Conservation (phyloP, 768 basidiomycete species). For the Collybia sordida region DNA sequence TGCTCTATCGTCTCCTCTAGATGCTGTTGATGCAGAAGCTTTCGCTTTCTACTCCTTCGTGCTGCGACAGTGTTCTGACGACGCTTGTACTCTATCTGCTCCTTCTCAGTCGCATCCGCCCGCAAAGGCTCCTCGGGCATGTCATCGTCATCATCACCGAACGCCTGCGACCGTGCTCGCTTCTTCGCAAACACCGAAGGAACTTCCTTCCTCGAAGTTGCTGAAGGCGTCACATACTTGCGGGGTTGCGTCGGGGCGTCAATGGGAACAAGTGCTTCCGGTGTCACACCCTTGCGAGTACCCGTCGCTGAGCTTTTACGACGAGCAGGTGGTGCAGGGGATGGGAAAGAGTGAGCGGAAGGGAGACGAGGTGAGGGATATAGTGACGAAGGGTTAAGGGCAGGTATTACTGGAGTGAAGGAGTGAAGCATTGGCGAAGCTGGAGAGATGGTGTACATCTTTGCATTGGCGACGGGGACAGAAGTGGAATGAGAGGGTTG, state of each 20-base stretch:
- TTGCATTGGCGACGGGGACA: constrained; percentile 8
- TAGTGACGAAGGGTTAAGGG: constrained; percentile 28
- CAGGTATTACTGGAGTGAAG: constrained; percentile 22
- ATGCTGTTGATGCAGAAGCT: constrained; percentile 65
- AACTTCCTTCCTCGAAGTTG: constrained; percentile 72
- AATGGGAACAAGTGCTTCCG: constrained; percentile 59
- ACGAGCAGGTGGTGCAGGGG: constrained; percentile 21
- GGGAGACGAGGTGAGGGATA: constrained; percentile 28
- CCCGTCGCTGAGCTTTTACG: constrained; percentile 51
- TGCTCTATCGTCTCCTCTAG: constrained; percentile 52
- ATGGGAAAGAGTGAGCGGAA: constrained; percentile 5
- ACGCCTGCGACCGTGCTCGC: constrained; percentile 47
- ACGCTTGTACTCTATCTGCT: constrained; percentile 77
- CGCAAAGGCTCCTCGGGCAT: constrained; percentile 28
- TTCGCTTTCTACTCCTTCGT: constrained; percentile 71
- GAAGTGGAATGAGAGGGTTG: background rate
- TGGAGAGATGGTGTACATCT: constrained; percentile 51
- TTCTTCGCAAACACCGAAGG: constrained; percentile 68
- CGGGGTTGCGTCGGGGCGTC: constrained; percentile 77
- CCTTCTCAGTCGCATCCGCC: constrained; percentile 46
- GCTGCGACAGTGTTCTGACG: constrained; percentile 82
- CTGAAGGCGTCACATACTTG: constrained; percentile 61
- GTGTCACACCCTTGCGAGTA: constrained; percentile 69
- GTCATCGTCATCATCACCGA: constrained; percentile 50
- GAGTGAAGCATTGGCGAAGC: constrained; percentile 42